Evolutionary conservation across 345 rosid genomes (phyloP).

Genomic region (Rhizophora apiculata): DNA sequence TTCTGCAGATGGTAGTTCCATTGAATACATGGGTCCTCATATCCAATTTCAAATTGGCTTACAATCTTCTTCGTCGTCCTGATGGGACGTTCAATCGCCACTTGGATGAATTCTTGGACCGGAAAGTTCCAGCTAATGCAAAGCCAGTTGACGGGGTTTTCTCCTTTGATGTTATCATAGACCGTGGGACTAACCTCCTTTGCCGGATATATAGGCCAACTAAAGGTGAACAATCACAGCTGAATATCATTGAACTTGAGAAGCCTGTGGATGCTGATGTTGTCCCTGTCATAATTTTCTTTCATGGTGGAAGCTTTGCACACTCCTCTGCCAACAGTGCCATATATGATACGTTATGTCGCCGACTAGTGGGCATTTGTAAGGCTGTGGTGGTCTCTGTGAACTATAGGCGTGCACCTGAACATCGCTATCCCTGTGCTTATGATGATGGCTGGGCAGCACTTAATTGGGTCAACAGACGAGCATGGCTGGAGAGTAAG

Average conservation of each 20-base stretch:
- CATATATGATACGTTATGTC: conserved; percentile 74
- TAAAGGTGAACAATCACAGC: conserved; percentile 39
- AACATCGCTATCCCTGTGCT: conserved; percentile 74
- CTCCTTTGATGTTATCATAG: conserved; percentile 71
- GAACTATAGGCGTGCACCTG: conserved; percentile 84
- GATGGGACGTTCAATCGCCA: conserved; percentile 93
- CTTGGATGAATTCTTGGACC: conserved; percentile 88
- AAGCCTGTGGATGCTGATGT: conserved; percentile 62
- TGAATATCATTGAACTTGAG: conserved; percentile 51
- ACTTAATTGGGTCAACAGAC: conserved; percentile 70
- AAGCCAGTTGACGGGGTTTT: conserved; percentile 72
- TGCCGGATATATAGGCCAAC: conserved; percentile 66
- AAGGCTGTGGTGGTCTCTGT: conserved; percentile 85
- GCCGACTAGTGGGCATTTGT: conserved; percentile 66
- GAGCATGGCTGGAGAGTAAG: conserved; percentile 71
- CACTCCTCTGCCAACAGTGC: conserved; percentile 83
- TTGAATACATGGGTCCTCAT: conserved; percentile 86
- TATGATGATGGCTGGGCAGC: conserved; percentile 91
- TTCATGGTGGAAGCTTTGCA: conserved; percentile 95
- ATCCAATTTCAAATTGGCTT: conserved; percentile 81
- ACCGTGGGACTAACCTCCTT: conserved; percentile 52
- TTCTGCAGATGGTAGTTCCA: conserved; percentile 77
- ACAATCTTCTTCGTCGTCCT: conserved; percentile 75
- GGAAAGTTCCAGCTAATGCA: conserved; percentile 71
- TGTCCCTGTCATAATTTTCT: conserved; percentile 75